Evolutionary conservation across 2,329 filamentous ascomycete genomes (phyloP).

Genomic region (Byssoonygena ceratinophila): DNA sequence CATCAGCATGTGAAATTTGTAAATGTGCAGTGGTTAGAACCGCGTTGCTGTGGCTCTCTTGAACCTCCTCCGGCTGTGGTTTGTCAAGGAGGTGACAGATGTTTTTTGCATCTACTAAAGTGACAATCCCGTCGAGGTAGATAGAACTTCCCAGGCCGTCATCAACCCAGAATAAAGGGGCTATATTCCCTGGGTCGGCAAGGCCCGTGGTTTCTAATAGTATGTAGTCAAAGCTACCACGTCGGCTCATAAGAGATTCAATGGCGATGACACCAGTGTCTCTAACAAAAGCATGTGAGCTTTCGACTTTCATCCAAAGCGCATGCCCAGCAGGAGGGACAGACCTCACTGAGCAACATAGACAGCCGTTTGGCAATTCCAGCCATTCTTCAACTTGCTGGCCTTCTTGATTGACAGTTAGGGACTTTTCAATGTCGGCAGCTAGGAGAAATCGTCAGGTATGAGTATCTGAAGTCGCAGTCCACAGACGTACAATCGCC

Average conservation of each 20-base stretch:
- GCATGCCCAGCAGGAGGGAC: conserved; percentile 9
- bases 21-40: conserved; percentile 85
- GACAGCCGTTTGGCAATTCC: conserved; percentile 89
- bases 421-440: conserved; percentile 86
- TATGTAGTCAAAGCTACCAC: conserved; percentile 93
- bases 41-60: conserved; percentile 44
- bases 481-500: conserved; percentile 61
- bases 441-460: conserved; percentile 40
- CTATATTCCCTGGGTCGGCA: conserved; percentile 89
- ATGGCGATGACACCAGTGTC: conserved; percentile 91
- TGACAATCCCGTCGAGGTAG: conserved; percentile 93
- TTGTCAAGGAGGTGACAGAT: conserved; percentile 74
- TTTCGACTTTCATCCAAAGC: not conserved
- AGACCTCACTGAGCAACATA: conserved; percentile 94
- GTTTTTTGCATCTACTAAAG: conserved; percentile 89
- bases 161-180: conserved; percentile 94
- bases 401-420: conserved; percentile 77
- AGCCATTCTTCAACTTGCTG: conserved; percentile 88
- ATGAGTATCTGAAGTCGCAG: not conserved
- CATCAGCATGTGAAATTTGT: conserved; percentile 93
- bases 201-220: conserved; percentile 91
- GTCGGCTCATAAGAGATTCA: conserved; percentile 88
- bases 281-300: conserved; percentile 36
- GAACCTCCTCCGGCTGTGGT: conserved; percentile 32
- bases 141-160: conserved; percentile 91